Percentiles rank a stretch among this genome's conserved stretches.
Evolutionary conservation across 2,329 filamentous ascomycete genomes (phyloP).

Genomic region (Colletotrichum melonis): DNA sequence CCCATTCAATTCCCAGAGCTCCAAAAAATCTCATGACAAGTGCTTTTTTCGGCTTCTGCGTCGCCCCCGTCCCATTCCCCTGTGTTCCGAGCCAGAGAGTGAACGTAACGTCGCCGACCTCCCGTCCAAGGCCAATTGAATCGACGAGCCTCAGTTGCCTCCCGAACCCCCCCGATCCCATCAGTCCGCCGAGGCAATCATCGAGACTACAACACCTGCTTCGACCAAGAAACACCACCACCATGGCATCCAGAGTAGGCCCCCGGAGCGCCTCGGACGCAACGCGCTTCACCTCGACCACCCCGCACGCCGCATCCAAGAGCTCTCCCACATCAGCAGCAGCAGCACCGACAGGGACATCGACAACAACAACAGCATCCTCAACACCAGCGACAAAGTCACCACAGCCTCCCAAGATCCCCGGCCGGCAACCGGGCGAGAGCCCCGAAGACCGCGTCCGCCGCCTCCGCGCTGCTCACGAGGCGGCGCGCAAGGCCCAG

Average conservation of each 20-base stretch:
- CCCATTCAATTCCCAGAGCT: constrained; percentile 10
- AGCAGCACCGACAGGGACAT: constrained; percentile 36
- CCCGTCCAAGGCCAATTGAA: background rate
- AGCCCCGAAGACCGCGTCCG: constrained; percentile 77
- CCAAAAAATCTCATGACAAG: constrained; percentile 33
- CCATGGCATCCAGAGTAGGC: constrained; percentile 56
- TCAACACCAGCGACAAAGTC: constrained; percentile 37
- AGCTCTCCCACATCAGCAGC: constrained; percentile 50
- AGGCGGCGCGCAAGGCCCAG: constrained; percentile 71
- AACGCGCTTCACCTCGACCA: constrained; percentile 72
- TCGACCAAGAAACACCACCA: too few species aligned
- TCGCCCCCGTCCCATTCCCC: constrained; percentile 9
- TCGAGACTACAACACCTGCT: too few species aligned
- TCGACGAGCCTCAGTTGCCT: background rate
- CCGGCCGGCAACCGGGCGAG: constrained; percentile 56
- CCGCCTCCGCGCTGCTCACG: constrained; percentile 74
- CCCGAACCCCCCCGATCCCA: background rate
- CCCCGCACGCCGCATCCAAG: constrained; percentile 75
- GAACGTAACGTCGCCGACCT: background rate
- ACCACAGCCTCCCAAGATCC: constrained; percentile 17
- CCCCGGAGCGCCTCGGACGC: constrained; percentile 82
- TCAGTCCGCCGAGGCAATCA: background rate
- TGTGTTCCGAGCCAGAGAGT: background rate
- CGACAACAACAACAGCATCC: constrained; percentile 26
- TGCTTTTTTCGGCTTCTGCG: background rate